These are phyloP conservation scores for Hibiscus mutabilis DNA, from an alignment of 345 rosid species.

Conservation along the genomic window DNA sequence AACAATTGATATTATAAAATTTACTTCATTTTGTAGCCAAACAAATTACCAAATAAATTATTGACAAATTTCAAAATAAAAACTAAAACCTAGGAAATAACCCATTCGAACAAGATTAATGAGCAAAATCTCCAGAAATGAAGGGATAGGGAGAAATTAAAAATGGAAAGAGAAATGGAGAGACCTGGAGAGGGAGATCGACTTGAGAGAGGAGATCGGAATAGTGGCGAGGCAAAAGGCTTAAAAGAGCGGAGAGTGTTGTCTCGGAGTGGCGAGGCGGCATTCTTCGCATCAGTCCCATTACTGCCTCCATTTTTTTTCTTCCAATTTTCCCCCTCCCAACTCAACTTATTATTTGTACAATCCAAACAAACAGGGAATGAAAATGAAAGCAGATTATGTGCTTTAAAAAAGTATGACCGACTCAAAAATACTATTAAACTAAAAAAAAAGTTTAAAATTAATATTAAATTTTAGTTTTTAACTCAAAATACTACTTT, in stretches of 20 bases:
- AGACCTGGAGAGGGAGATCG: slow-evolving; percentile 93
- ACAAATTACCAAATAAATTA: not conserved
- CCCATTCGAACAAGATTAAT: not conserved
- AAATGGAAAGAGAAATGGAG: not conserved
- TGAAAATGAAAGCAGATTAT: not conserved
- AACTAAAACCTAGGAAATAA: not conserved
- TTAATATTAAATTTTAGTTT: too few species aligned
- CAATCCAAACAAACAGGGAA: not conserved
- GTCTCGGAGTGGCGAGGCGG: slow-evolving; percentile 88
- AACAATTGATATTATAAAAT: not conserved
- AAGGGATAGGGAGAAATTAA: not conserved
- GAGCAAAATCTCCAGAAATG: not conserved
- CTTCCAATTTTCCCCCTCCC: not conserved
- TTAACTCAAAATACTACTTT: too few species aligned
- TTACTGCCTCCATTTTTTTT: slow-evolving; percentile 69
- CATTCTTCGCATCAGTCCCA: slow-evolving; percentile 89
- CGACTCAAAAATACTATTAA: too few species aligned
- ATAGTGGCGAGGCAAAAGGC: slow-evolving; percentile 83
- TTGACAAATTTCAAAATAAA: not conserved
- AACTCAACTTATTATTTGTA: not conserved
- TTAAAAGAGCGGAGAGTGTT: slow-evolving; percentile 87
- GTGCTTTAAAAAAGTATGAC: too few species aligned
- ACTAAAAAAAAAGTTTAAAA: too few species aligned
- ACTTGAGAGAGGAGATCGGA: slow-evolving; percentile 98
- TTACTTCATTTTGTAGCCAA: not conserved